These are phyloP conservation scores for Erythrophleum fordii DNA, from an alignment of 306 rosid species.

Conservation along the genomic window DNA sequence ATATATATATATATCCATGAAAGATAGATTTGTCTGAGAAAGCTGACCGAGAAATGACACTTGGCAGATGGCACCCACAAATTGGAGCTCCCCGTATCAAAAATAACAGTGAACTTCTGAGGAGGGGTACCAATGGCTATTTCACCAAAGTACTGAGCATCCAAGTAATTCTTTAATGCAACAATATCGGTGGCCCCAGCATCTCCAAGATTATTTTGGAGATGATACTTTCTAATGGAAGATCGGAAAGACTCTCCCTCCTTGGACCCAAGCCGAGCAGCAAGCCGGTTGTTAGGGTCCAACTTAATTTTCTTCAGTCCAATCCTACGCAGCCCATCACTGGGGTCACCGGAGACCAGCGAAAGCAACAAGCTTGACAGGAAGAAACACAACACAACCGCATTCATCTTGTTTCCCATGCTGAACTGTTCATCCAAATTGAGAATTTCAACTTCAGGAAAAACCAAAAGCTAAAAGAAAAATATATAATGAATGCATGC, in stretches of 20 bases:
- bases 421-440: conserved; percentile 47
- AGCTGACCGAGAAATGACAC: conserved; percentile 81
- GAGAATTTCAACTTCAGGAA: conserved; percentile 9
- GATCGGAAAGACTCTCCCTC: conserved; percentile 40
- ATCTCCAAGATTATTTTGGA: conserved; percentile 43
- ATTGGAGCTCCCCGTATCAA: conserved; percentile 97
- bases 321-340: conserved; percentile 67
- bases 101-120: conserved; percentile 82
- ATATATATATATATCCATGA: too few species aligned
- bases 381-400: conserved; percentile 49
- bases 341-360: conserved; percentile 51
- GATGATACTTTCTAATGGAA: conserved; percentile 50
- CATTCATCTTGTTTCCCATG: conserved; percentile 58
- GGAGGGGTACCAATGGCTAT: conserved; percentile 85
- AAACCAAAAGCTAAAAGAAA: background rate
- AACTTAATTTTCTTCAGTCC: conserved; percentile 67
- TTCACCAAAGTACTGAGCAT: conserved; percentile 97
- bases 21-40: background rate
- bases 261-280: conserved; percentile 47
- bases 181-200: conserved; percentile 53
- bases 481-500: background rate
- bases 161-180: conserved; percentile 75
- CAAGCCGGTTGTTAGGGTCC: conserved; percentile 47
- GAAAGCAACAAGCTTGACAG: conserved; percentile 56
- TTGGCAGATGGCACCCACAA: conserved; percentile 86